Evolutionary conservation across 805 yeast genomes (phyloP).

Genomic region (Candida sithepensis): DNA sequence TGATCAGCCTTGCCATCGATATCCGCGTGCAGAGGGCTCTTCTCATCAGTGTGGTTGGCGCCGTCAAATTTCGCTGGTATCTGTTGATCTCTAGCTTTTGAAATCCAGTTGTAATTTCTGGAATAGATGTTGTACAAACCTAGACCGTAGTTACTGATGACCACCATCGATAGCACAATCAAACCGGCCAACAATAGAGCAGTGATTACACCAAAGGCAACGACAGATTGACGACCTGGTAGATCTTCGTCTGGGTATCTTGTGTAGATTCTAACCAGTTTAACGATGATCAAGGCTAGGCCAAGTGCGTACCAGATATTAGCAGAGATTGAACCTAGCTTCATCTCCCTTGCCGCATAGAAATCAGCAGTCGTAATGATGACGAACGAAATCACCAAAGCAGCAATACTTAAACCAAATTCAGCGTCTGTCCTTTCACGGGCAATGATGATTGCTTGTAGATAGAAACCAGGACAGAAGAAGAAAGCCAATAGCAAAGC

Average conservation of each 20-base stretch:
- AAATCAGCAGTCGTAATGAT: constrained; percentile 34
- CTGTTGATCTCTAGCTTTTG: neutral
- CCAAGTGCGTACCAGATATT: constrained; percentile 31
- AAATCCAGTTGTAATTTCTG: constrained; percentile 14
- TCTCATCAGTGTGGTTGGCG: neutral
- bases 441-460: constrained; percentile 42
- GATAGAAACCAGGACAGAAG: constrained; percentile 42
- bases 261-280: constrained; percentile 34
- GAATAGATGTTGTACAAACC: constrained; percentile 14
- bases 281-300: constrained; percentile 38
- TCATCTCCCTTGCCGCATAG: constrained; percentile 32
- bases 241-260: constrained; percentile 29
- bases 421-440: constrained; percentile 33
- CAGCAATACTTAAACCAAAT: constrained; percentile 36
- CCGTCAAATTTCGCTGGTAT: neutral
- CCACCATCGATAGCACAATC: constrained; percentile 13
- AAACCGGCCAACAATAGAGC: constrained; percentile 30
- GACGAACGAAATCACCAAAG: constrained; percentile 24
- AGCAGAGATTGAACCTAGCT: constrained; percentile 21
- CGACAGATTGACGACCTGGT: constrained; percentile 41
- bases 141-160: constrained; percentile 10
- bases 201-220: constrained; percentile 39
- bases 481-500: constrained; percentile 32
- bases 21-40: neutral
- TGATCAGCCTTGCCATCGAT: neutral